Conservation (phyloP, 2,329 filamentous ascomycete species). For the Gaeumannomyces sp. region DNA sequence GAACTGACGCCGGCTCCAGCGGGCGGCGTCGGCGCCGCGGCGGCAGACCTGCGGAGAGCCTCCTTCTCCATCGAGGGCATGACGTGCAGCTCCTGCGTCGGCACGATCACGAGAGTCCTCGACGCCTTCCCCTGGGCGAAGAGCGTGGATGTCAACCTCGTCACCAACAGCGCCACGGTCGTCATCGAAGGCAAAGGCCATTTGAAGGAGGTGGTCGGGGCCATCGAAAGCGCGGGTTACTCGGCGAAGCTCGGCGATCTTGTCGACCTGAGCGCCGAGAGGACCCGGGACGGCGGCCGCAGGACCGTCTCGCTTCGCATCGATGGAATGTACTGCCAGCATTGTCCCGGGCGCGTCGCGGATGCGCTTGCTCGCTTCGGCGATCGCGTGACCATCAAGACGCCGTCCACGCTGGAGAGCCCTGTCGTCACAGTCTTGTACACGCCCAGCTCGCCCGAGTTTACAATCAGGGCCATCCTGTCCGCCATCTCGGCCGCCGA, state of each 20-base stretch:
- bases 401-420: constrained; percentile 48
- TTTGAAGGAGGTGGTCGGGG: constrained; percentile 41
- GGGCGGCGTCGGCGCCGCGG: constrained; percentile 30
- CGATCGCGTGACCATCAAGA: constrained; percentile 43
- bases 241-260: constrained; percentile 53
- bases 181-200: constrained; percentile 44
- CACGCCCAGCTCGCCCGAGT: constrained; percentile 55
- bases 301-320: constrained; percentile 59
- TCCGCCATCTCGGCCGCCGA: constrained; percentile 60
- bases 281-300: constrained; percentile 25
- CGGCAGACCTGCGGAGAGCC: constrained; percentile 38
- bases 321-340: constrained; percentile 68
- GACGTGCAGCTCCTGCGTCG: constrained; percentile 66
- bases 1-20: constrained; percentile 20
- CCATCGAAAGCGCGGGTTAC: constrained; percentile 59
- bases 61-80: constrained; percentile 61
- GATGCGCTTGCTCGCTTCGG: constrained; percentile 48
- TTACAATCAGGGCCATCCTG: constrained; percentile 74
- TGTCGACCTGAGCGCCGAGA: constrained; percentile 28
- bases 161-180: constrained; percentile 61
- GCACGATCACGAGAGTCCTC: constrained; percentile 55
- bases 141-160: constrained; percentile 55
- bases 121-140: constrained; percentile 52
- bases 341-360: constrained; percentile 58
- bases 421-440: constrained; percentile 70